A percentile compares a stretch with the other conserved stretches of the same genome.
phyloP scores from a whole-genome alignment of 1,284 basidiomycete species.

The Leccinum pachyderme region DNA sequence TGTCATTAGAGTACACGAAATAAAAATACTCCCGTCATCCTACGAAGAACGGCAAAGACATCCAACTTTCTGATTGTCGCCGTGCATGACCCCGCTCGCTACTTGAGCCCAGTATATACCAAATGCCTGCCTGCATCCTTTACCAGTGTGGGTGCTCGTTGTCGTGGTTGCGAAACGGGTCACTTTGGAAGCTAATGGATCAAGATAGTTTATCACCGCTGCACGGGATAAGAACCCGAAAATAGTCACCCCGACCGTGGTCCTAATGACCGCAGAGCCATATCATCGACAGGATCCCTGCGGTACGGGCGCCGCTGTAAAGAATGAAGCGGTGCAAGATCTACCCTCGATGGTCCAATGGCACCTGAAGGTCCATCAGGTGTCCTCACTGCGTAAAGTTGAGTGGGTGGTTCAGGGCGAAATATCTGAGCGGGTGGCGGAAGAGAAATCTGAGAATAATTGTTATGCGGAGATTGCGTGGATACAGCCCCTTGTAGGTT shows the following conservation, averaged over 20 bases:
- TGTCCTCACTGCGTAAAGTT: conserved; percentile 31
- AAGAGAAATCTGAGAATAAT: conserved; percentile 27
- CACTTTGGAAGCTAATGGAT: conserved; percentile 16
- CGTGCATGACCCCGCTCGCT: background rate
- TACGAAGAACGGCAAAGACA: background rate
- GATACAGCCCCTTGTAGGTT: conserved; percentile 5
- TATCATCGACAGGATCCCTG: conserved; percentile 63
- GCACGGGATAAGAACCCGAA: conserved; percentile 14
- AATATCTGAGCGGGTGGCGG: conserved; percentile 34
- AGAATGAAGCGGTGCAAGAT: conserved; percentile 55
- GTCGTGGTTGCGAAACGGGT: conserved; percentile 13
- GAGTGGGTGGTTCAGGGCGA: conserved; percentile 29
- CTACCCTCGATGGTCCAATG: conserved; percentile 36
- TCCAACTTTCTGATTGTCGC: background rate
- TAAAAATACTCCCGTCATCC: background rate
- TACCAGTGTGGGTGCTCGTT: conserved; percentile 5
- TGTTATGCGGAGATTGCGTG: conserved; percentile 13
- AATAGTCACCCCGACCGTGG: conserved; percentile 39
- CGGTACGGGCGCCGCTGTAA: conserved; percentile 58
- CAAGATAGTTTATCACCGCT: conserved; percentile 27
- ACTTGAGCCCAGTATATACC: background rate
- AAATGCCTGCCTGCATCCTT: conserved; percentile 4
- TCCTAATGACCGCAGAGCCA: conserved; percentile 50
- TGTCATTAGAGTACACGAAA: conserved; percentile 19
- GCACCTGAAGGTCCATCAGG: conserved; percentile 25